Evolutionary conservation across 2,329 filamentous ascomycete genomes (phyloP), one percentile per base, ranked within the genome.

Genomic region (Gliomastix tumulicola): DNA sequence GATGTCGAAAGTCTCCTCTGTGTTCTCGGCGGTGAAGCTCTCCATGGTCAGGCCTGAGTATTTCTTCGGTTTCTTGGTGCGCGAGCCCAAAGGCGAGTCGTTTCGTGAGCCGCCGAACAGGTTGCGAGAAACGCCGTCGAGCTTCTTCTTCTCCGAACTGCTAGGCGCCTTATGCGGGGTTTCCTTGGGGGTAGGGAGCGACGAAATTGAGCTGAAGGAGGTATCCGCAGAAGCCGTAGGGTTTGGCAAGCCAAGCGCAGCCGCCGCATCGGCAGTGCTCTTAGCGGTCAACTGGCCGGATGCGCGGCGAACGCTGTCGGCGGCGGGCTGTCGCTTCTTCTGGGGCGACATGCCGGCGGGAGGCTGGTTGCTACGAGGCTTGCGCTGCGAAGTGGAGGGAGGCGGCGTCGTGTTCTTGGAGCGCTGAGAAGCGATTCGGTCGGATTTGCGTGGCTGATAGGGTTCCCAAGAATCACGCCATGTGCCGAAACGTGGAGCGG

Each of bases 141-240:
- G 68, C 34, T 68, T 66, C 19, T 65, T 65, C 51, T 73, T 66
- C 49, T 65, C 19, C 12, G 27, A 63, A 15, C 65, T 66, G 2
- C 69, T 67, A 32, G 72, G 67, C n/a, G n/a, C n/a, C 65, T 84
- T 86, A 57, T 73, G 72, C 4, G 79, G 86, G 4, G 86, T 90
- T 65, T 89, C 89, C 45, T 79, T 74, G 3, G 86, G 86, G 4
- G 86, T 90, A 13, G 82, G 84, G 32, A 89, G 74, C 72, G 85
- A 83, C 44, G 66, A 69, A 37, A 58, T 49, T 37, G 54, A 48
- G 37, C 59, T 59, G 15, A 16, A 31, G 42, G 31, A 11, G 38
- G 21, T 41, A 46, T 45, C 23, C 30, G 28, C 27, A 12, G 35
- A 21, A 15, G 19, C 53, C 56, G 32, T 52, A 28, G 25, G 25